Evolutionary conservation across 2,329 filamentous ascomycete genomes (phyloP).

Genomic region (Onygenales sp.): DNA sequence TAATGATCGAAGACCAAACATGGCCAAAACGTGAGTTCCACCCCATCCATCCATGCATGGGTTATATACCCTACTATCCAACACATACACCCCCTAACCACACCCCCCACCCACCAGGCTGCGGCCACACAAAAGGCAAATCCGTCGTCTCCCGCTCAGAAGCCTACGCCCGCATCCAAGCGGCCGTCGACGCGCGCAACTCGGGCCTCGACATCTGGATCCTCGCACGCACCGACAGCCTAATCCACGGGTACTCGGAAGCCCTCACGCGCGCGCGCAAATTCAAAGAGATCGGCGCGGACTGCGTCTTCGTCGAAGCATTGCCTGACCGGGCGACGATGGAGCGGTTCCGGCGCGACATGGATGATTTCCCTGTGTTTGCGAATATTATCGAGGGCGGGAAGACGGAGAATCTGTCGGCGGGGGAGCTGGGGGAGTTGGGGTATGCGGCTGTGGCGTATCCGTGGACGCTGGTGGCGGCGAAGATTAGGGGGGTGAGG

Average conservation of each 20-base stretch:
- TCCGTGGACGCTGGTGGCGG: constrained; percentile 37
- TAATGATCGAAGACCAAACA: constrained; percentile 41
- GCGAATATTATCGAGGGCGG: constrained; percentile 39
- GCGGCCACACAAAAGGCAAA: constrained; percentile 40
- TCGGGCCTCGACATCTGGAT: constrained; percentile 39
- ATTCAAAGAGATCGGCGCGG: constrained; percentile 36
- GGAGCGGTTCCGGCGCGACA: constrained; percentile 27
- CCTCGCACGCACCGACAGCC: constrained; percentile 36
- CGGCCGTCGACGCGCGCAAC: constrained; percentile 38
- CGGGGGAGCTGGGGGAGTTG: constrained; percentile 28
- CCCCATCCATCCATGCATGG: too few relatives aligned
- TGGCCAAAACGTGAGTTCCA: constrained; percentile 37
- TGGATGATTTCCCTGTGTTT: constrained; percentile 29
- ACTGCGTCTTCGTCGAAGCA: constrained; percentile 39
- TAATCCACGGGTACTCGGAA: constrained; percentile 37
- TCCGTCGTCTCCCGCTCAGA: constrained; percentile 37
- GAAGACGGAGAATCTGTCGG: constrained; percentile 32
- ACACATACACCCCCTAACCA: neutral
- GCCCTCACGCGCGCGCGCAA: constrained; percentile 33
- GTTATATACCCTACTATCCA: too few relatives aligned
- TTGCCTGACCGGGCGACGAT: constrained; percentile 36
- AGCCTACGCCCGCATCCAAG: constrained; percentile 38
- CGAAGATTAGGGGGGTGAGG: constrained; percentile 32
- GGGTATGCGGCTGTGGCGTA: constrained; percentile 37
- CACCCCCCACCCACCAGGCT: constrained; percentile 20